Evolutionary conservation across 208 protist genomes (phyloP).

Genomic region (Trypanosomatidae sp.): DNA sequence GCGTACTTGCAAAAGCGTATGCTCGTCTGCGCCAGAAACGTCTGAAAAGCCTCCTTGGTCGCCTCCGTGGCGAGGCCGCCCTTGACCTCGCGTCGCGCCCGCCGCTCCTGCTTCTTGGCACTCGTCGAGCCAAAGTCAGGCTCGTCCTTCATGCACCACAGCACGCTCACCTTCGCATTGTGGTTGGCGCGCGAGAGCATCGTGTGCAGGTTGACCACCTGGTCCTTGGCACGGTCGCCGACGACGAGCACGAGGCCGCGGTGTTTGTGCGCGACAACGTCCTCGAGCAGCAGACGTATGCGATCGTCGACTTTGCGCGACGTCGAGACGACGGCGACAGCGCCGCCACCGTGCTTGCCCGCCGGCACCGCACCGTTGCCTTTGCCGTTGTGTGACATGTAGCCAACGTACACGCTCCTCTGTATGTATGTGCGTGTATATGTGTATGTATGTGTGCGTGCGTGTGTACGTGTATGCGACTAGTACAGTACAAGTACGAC

Average conservation of each 20-base stretch:
- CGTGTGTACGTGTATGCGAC: too few relatives aligned
- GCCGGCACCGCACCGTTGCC: too few relatives aligned
- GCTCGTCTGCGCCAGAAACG: constrained; percentile 96
- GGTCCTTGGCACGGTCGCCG: constrained; percentile 95
- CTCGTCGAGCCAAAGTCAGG: constrained; percentile 94
- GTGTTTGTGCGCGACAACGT: constrained; percentile 92
- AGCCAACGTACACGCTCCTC: too few relatives aligned
- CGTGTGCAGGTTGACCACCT: constrained; percentile 98
- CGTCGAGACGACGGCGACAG: too few relatives aligned
- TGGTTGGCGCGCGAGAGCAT: constrained; percentile 97
- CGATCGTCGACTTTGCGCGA: constrained; percentile 93
- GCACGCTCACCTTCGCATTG: constrained; percentile 92
- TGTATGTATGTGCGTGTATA: too few relatives aligned
- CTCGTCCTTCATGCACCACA: constrained; percentile 99
- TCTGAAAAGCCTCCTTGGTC: constrained; percentile 96
- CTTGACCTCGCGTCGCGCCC: constrained; percentile 92
- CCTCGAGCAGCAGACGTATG: constrained; percentile 94
- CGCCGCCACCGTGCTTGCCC: too few relatives aligned
- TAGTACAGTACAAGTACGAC: too few relatives aligned
- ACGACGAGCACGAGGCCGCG: constrained; percentile 97
- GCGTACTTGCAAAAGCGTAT: constrained; percentile 99
- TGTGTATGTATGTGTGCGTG: too few relatives aligned
- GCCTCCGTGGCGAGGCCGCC: constrained; percentile 86
- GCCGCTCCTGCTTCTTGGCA: constrained; percentile 89
- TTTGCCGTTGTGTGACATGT: too few relatives aligned